A percentile compares a stretch with the other conserved stretches of the same genome.
These are phyloP conservation scores for Aegle marmelos DNA, from an alignment of 345 rosid genomes.

Conservation along the genomic window DNA sequence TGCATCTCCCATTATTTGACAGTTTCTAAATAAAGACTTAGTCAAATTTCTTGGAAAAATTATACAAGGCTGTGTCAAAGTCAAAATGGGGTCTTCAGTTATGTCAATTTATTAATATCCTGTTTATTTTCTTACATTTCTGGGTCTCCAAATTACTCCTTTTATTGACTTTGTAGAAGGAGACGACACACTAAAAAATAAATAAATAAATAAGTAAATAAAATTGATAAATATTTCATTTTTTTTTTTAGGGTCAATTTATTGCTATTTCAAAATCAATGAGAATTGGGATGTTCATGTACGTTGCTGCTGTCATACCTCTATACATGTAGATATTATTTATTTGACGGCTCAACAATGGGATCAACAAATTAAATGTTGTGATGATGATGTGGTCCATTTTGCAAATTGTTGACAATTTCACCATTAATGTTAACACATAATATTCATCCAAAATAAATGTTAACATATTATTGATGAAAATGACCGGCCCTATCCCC, in stretches of 20 bases:
- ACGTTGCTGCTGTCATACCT: not conserved
- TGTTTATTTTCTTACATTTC: no score
- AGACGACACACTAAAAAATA: not conserved
- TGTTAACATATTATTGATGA: not conserved
- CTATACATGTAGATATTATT: not conserved
- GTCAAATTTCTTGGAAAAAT: not conserved
- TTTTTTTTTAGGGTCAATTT: not conserved
- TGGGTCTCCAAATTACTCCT: not conserved
- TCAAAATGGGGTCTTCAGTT: not conserved
- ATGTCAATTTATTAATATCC: not conserved
- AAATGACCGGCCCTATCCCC: not conserved
- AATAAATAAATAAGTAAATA: no score
- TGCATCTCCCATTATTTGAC: not conserved
- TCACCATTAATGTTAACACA: not conserved
- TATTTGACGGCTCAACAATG: not conserved
- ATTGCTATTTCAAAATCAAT: not conserved
- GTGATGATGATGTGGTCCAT: not conserved
- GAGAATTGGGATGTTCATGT: not conserved
- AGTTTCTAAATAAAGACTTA: not conserved
- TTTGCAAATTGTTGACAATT: not conserved
- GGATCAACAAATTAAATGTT: not conserved
- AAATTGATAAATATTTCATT: no score
- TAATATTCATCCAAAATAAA: not conserved
- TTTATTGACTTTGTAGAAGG: not conserved
- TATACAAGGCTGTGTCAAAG: not conserved